A percentile compares a stretch with the other conserved stretches of the same genome.
Conservation (phyloP, 1,139 yeast genomes). For the Pichia sp. region DNA sequence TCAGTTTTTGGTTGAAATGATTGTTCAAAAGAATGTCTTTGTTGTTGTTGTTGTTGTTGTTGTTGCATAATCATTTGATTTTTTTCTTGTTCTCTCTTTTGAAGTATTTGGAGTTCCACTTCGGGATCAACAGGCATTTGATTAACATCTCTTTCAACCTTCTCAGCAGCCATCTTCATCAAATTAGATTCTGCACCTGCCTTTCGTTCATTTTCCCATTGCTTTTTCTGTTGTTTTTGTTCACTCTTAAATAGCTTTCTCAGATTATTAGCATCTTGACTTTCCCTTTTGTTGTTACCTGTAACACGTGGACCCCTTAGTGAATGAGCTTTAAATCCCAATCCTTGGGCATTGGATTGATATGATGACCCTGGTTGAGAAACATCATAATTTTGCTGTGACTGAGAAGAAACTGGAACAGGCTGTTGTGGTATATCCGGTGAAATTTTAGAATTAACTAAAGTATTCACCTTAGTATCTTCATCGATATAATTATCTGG, state of each 20-base stretch:
- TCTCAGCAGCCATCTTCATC: neutral
- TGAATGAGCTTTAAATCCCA: slow-evolving; percentile 22
- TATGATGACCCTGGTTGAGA: slow-evolving; percentile 11
- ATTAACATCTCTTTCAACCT: slow-evolving; percentile 10
- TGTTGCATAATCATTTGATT: neutral
- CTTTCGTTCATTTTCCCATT: slow-evolving; percentile 16
- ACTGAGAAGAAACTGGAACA: too few relatives aligned
- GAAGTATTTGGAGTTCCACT: slow-evolving; percentile 5
- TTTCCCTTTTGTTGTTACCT: slow-evolving; percentile 2
- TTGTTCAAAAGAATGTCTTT: too few relatives aligned
- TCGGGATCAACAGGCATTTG: slow-evolving; percentile 13
- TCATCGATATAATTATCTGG: slow-evolving; percentile 17
- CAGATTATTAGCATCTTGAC: slow-evolving; percentile 10
- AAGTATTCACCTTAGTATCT: slow-evolving; percentile 24
- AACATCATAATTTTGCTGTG: neutral
- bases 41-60: neutral
- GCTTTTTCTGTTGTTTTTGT: slow-evolving; percentile 12
- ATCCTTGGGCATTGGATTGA: slow-evolving; percentile 18
- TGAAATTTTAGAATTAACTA: slow-evolving; percentile 1
- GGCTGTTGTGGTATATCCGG: neutral
- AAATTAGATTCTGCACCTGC: slow-evolving; percentile 4
- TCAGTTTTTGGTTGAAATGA: too few relatives aligned
- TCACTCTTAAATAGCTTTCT: slow-evolving; percentile 13
- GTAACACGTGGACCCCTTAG: slow-evolving; percentile 14
- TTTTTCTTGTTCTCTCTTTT: slow-evolving; percentile 1